Evolutionary conservation across 108 stramenopile species (phyloP).

Genomic region (Skeletonema potamos): DNA sequence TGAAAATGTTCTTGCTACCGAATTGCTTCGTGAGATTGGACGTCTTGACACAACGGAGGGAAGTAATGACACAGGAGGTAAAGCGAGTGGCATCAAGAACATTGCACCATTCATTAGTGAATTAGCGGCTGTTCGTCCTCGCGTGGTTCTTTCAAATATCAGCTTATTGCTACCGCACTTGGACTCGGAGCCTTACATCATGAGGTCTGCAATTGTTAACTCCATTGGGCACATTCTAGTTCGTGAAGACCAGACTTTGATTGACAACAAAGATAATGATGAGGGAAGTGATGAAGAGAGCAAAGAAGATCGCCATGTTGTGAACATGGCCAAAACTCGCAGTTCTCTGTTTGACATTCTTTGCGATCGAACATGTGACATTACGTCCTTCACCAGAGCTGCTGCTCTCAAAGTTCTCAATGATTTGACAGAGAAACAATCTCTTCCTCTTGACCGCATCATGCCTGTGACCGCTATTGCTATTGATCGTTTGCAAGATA

Average conservation of each 20-base stretch:
- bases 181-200: constrained; percentile 69
- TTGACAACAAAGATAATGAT: constrained; percentile 29
- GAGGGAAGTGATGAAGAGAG: background rate
- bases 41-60: constrained; percentile 58
- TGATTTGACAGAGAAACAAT: constrained; percentile 57
- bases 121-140: constrained; percentile 59
- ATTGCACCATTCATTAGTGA: constrained; percentile 80
- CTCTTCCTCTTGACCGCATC: constrained; percentile 74
- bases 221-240: constrained; percentile 71
- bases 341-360: constrained; percentile 84
- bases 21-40: constrained; percentile 76
- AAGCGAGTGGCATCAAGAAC: constrained; percentile 77
- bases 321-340: constrained; percentile 56
- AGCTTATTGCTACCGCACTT: constrained; percentile 74
- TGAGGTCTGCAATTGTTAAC: constrained; percentile 78
- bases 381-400: constrained; percentile 79
- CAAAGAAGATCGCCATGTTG: constrained; percentile 27
- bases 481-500: constrained; percentile 89
- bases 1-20: constrained; percentile 58
- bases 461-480: constrained; percentile 81
- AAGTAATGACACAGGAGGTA: constrained; percentile 43
- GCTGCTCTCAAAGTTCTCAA: constrained; percentile 87
- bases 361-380: constrained; percentile 71
- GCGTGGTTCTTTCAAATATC: constrained; percentile 64
- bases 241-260: constrained; percentile 33